A percentile compares a stretch with the other conserved stretches of the same genome.
These are phyloP conservation scores for Trametes meyenii DNA, from an alignment of 768 basidiomycete genomes.

Conservation along the genomic window DNA sequence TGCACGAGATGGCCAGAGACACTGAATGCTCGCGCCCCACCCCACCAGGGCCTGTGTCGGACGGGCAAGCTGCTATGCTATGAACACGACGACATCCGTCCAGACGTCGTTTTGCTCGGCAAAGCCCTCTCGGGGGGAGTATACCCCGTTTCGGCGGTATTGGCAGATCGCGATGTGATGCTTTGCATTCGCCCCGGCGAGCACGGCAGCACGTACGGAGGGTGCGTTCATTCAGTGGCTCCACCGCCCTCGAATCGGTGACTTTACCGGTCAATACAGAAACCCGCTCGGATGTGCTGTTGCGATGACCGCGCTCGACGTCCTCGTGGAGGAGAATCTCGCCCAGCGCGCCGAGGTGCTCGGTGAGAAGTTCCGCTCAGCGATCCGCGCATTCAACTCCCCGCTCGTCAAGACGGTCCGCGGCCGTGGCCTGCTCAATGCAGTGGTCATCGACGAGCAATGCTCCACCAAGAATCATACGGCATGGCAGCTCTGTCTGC, in stretches of 20 bases:
- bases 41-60: slow-evolving; percentile 75
- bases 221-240: slow-evolving; percentile 50
- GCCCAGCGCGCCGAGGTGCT: slow-evolving; percentile 77
- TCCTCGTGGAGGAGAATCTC: slow-evolving; percentile 88
- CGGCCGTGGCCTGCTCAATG: slow-evolving; percentile 88
- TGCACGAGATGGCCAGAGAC: neutral
- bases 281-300: slow-evolving; percentile 98
- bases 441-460: slow-evolving; percentile 88
- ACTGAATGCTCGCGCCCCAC: neutral
- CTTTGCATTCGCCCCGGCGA: slow-evolving; percentile 93
- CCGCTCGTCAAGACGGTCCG: slow-evolving; percentile 81
- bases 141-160: slow-evolving; percentile 95
- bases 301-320: slow-evolving; percentile 87
- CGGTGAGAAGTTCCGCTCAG: slow-evolving; percentile 79
- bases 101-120: slow-evolving; percentile 91
- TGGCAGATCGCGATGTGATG: slow-evolving; percentile 92
- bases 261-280: slow-evolving; percentile 38
- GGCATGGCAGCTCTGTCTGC: slow-evolving; percentile 94
- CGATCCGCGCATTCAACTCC: slow-evolving; percentile 59
- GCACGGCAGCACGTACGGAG: slow-evolving; percentile 95
- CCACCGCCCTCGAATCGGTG: slow-evolving; percentile 5
- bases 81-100: slow-evolving; percentile 85
- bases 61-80: slow-evolving; percentile 94
- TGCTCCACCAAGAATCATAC: slow-evolving; percentile 76
- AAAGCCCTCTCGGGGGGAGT: slow-evolving; percentile 99